These are phyloP conservation scores for Nicotiana tabacum DNA, from an alignment of 257 asterid species.

Conservation along the genomic window DNA sequence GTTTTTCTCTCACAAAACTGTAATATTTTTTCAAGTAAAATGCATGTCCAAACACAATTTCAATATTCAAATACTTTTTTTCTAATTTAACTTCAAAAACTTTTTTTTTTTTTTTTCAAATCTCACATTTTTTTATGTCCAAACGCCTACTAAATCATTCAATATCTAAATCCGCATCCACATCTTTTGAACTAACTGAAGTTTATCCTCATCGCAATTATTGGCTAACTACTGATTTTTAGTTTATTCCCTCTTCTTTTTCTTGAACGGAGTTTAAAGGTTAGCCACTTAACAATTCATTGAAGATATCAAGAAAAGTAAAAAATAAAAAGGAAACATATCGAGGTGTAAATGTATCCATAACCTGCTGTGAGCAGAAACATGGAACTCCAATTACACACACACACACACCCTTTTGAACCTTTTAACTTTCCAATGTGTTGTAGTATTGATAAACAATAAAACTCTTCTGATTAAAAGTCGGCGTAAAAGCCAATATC, in stretches of 20 bases:
- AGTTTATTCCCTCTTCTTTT: not conserved
- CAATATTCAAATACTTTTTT: too few relatives aligned
- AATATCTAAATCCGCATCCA: not conserved
- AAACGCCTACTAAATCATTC: not conserved
- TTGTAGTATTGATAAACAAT: not conserved
- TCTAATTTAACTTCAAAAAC: too few relatives aligned
- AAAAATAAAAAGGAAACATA: not conserved
- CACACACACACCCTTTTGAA: not conserved
- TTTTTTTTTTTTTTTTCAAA: too few relatives aligned
- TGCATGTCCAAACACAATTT: too few relatives aligned
- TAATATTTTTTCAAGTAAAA: too few relatives aligned
- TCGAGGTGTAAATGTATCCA: not conserved
- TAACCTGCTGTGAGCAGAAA: not conserved
- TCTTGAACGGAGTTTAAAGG: not conserved
- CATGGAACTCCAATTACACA: not conserved
- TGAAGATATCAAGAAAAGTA: not conserved
- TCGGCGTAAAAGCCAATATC: constrained; percentile 3
- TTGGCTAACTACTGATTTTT: not conserved
- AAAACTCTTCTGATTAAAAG: not conserved
- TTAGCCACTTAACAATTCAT: not conserved
- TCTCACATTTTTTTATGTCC: not conserved
- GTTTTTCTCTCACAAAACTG: too few relatives aligned
- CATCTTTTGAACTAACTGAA: not conserved
- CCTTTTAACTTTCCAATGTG: not conserved
- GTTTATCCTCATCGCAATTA: not conserved